phyloP scores from a whole-genome alignment of 345 rosid species.

The Eucalyptus regnans region DNA sequence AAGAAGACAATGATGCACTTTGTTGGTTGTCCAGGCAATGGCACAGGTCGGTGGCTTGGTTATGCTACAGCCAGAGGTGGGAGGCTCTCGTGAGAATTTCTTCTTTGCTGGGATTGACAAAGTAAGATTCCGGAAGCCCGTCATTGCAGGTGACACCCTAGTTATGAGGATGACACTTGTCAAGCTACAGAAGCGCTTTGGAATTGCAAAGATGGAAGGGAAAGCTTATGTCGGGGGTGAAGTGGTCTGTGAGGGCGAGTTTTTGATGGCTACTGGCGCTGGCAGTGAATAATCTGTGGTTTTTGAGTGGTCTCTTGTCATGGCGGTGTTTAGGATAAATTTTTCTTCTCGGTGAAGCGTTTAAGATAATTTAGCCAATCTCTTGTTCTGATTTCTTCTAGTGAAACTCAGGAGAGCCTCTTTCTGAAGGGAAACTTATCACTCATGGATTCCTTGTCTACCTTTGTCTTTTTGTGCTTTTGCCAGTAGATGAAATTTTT shows the following conservation, averaged over 20 bases:
- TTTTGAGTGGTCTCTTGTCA: background rate
- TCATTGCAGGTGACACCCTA: slow-evolving; percentile 88
- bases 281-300: slow-evolving; percentile 20
- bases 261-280: slow-evolving; percentile 63
- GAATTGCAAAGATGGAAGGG: slow-evolving; percentile 96
- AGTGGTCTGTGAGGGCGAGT: slow-evolving; percentile 90
- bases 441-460: background rate
- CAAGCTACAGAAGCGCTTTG: slow-evolving; percentile 82
- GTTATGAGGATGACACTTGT: slow-evolving; percentile 94
- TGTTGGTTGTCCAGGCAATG: slow-evolving; percentile 58
- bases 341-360: background rate
- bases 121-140: slow-evolving; percentile 94
- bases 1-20: background rate
- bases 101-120: slow-evolving; percentile 92
- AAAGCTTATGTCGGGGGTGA: slow-evolving; percentile 88
- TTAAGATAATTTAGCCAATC: background rate
- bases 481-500: background rate
- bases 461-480: background rate
- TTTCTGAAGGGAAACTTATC: background rate
- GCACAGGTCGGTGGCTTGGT: slow-evolving; percentile 95
- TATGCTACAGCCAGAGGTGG: slow-evolving; percentile 88
- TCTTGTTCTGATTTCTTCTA: background rate
- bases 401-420: background rate
- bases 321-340: background rate
- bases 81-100: slow-evolving; percentile 72